A percentile compares a stretch with the other conserved stretches of the same genome.
Conservation (phyloP, 1,139 yeast species). For the Barnettozyma hawaiiensis region DNA sequence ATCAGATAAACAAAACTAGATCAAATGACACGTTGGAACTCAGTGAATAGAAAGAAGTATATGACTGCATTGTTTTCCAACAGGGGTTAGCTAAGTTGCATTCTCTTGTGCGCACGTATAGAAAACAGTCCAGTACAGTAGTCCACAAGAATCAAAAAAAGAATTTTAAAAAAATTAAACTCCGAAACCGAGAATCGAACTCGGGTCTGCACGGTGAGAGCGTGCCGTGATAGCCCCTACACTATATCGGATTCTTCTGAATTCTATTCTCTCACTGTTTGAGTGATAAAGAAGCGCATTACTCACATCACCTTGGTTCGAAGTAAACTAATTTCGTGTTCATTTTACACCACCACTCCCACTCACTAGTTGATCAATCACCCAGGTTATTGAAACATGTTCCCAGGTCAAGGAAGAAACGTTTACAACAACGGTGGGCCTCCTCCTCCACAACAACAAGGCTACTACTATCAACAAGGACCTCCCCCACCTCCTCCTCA, state of each 20-base stretch:
- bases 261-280: no score
- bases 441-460: slow-evolving; percentile 13
- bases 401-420: neutral
- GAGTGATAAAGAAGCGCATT: no score
- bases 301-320: no score
- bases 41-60: neutral
- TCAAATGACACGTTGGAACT: slow-evolving; percentile 8
- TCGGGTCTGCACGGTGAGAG: slow-evolving; percentile 7
- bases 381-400: no score
- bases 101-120: neutral
- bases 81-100: neutral
- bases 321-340: no score
- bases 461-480: slow-evolving; percentile 21
- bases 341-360: no score
- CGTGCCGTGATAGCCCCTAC: slow-evolving; percentile 7
- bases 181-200: slow-evolving; percentile 6
- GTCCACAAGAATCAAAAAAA: no score
- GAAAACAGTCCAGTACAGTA: no score
- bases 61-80: neutral
- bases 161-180: neutral
- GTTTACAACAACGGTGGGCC: neutral
- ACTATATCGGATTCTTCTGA: slow-evolving; percentile 2
- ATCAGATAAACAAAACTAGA: neutral
- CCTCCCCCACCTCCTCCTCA: no score
- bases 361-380: no score